Evolutionary conservation across 1,284 basidiomycete species (phyloP), one percentile per base, ranked within the genome.

Genomic region (Testicularia cyperi): DNA sequence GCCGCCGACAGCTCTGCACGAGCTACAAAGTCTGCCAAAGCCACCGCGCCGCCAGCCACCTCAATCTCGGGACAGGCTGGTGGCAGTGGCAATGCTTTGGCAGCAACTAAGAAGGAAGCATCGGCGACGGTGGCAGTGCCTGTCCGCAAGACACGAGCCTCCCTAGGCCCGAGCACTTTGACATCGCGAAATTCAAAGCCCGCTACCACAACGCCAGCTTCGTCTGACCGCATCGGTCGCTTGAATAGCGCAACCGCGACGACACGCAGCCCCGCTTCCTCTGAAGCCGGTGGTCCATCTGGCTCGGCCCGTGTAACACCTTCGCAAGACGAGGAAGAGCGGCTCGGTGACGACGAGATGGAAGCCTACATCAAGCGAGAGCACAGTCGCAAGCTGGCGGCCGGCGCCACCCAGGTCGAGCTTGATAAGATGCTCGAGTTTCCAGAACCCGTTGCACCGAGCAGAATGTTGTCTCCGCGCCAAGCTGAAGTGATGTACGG

Each of bases 331-430:
- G 94, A 98, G 56, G 95, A 98, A 63, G 92, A 97, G 77, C 53
- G 86, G 2, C 78, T 87, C 12, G 95, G 89, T 16, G 95, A 99
- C 72, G 90, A 92, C 56, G 95, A 99, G 79, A 98, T 99, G 94
- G 80, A 88, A 70, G 86, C 88, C 53, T 98, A 96, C 77, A 90
- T 97, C 53, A 83, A 85, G 62, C 83, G 92, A 23, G 88, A 95
- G 66, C 88, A 92, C 63, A 85, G 88, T 12, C 90, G 90, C 79
- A 90, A 88, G 77, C 78, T 92, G 44, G 88, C 90, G 2, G 82
- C 83, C 15, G 91, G 92, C 26, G 71, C 75, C 7, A 85, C 83
- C 28, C 88, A 88, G 72, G 86, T 88, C 57, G 89, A 96, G 62
- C 78, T 98, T 37, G 89, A 95, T 57, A 88, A 87, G 42, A 80